Conservation (phyloP, 345 rosid species). For the Microthlaspi erraticum region DNA sequence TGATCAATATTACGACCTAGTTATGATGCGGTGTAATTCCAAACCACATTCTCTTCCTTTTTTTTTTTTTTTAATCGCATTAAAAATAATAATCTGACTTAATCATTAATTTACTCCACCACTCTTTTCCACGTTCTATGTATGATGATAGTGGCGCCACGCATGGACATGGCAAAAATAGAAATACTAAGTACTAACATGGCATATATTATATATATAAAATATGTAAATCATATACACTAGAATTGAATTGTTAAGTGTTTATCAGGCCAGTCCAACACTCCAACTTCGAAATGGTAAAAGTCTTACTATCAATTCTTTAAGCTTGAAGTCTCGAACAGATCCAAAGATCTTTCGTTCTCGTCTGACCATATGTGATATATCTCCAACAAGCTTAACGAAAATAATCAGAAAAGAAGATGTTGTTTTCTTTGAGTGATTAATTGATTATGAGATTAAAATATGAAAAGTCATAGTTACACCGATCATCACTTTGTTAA, state of each 20-base stretch:
- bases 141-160: conserved; percentile 40
- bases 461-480: too few relatives aligned
- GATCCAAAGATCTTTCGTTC: neutral
- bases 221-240: conserved; percentile 4
- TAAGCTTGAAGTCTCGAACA: neutral
- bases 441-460: too few relatives aligned
- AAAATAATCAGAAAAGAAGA: neutral
- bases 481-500: too few relatives aligned
- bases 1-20: conserved; percentile 1
- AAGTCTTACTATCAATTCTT: neutral
- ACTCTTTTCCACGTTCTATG: conserved; percentile 44
- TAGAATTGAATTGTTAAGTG: conserved; percentile 5
- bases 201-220: neutral
- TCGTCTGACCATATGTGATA: too few relatives aligned
- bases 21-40: conserved; percentile 12
- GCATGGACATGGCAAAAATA: conserved; percentile 39
- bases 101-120: conserved; percentile 33
- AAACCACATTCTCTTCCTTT: conserved; percentile 29
- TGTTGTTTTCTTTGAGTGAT: neutral
- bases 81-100: neutral
- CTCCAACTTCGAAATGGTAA: neutral
- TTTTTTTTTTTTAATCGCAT: conserved; percentile 18
- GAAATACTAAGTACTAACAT: conserved; percentile 15
- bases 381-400: neutral
- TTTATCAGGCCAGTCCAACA: neutral